Evolutionary conservation across 768 basidiomycete species (phyloP).

Genomic region (Pulveroboletus sp.): DNA sequence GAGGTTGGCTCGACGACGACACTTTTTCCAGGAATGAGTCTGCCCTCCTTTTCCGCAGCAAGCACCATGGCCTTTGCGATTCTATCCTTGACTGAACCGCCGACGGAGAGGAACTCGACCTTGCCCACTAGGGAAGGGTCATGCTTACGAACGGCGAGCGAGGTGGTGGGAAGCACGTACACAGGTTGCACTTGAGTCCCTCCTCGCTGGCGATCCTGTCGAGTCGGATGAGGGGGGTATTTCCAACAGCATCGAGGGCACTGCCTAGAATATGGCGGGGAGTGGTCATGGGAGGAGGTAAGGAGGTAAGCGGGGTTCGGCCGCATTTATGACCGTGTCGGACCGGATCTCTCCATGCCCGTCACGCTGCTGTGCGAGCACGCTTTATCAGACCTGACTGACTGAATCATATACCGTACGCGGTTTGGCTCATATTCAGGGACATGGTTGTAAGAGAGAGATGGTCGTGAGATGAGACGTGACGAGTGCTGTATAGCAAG

Average conservation of each 20-base stretch:
- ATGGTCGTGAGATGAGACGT: too few relatives aligned
- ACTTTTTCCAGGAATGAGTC: slow-evolving; percentile 79
- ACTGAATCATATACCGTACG: too few relatives aligned
- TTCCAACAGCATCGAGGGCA: slow-evolving; percentile 81
- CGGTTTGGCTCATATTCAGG: too few relatives aligned
- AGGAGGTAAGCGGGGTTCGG: background rate
- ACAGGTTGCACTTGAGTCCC: slow-evolving; percentile 82
- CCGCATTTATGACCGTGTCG: slow-evolving; percentile 4
- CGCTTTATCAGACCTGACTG: too few relatives aligned
- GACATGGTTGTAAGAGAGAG: background rate
- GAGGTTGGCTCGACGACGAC: slow-evolving; percentile 95
- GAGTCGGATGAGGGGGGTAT: slow-evolving; percentile 86
- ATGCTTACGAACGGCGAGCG: background rate
- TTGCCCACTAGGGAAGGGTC: slow-evolving; percentile 63
- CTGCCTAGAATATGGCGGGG: slow-evolving; percentile 58
- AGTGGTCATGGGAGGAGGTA: slow-evolving; percentile 22
- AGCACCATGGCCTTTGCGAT: slow-evolving; percentile 97
- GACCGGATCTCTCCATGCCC: slow-evolving; percentile 5
- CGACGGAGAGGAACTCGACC: slow-evolving; percentile 84
- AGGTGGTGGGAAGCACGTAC: slow-evolving; percentile 43
- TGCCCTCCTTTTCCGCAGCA: slow-evolving; percentile 85
- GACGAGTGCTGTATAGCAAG: background rate
- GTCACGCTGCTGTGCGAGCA: background rate
- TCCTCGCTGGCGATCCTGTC: slow-evolving; percentile 70
- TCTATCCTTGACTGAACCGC: slow-evolving; percentile 93